Conservation (phyloP, 176 grass and related monocot genomes). For the Juncus effusus region DNA sequence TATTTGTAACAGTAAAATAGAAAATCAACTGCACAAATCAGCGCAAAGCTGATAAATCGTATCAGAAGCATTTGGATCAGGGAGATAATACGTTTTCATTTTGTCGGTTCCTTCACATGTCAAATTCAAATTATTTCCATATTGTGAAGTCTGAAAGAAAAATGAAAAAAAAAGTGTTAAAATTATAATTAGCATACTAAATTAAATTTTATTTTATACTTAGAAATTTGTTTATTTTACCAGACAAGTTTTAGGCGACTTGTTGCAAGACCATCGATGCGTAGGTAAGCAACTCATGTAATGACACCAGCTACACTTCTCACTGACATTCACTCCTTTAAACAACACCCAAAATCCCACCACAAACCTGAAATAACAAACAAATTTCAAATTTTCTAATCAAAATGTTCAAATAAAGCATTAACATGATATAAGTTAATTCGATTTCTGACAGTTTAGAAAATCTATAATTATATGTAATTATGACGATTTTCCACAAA, state of each 20-base stretch:
- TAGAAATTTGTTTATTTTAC: slow-evolving; percentile 27
- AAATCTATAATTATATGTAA: background rate
- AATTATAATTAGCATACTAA: background rate
- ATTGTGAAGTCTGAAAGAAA: slow-evolving; percentile 49
- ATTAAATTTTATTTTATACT: background rate
- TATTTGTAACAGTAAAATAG: background rate
- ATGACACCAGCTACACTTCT: slow-evolving; percentile 83
- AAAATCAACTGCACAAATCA: slow-evolving; percentile 60
- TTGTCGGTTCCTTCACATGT: slow-evolving; percentile 60
- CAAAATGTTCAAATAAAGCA: slow-evolving; percentile 14
- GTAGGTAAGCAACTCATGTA: slow-evolving; percentile 89
- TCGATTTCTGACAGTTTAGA: no score
- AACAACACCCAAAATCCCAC: slow-evolving; percentile 56
- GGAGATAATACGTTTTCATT: slow-evolving; percentile 41
- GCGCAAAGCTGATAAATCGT: slow-evolving; percentile 56
- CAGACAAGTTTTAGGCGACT: slow-evolving; percentile 39
- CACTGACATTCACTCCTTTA: slow-evolving; percentile 49
- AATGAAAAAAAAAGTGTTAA: slow-evolving; percentile 17
- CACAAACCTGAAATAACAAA: slow-evolving; percentile 59
- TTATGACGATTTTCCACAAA: slow-evolving; percentile 4
- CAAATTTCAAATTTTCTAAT: slow-evolving; percentile 20
- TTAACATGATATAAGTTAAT: slow-evolving; percentile 15
- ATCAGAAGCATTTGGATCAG: slow-evolving; percentile 37
- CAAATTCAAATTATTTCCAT: slow-evolving; percentile 57
- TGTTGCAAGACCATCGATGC: slow-evolving; percentile 74